Base-by-base conservation (phyloP, 768 basidiomycete species). In the Termitomyces sp. region DNA sequence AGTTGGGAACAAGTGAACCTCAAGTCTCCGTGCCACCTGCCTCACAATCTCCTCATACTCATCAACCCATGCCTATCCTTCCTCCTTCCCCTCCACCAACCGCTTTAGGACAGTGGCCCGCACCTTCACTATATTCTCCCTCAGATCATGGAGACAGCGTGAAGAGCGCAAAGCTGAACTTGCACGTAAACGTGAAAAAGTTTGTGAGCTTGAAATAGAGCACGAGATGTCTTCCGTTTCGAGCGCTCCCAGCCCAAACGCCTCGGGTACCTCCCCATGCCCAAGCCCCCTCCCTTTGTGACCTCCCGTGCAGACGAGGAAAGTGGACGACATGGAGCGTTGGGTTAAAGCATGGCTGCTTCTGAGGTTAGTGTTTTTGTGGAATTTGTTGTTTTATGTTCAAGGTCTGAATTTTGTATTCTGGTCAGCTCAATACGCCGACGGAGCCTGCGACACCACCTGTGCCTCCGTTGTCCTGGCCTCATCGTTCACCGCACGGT, bases 241-340 rank as follows among this genome's bases (percentile, higher is more conserved):
- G 9, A 64, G 29, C 60, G 48, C 14, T 62, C 52, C 7, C 59
- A 53, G n/a, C 12, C 61, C 20, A 34, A 46, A 37, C 64, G 61
- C 38, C 40, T 68, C 12, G 51, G 45, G 11, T 68, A 66, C 56
- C 61, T 66, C 12, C 58, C 59, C 7, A 68, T 68, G 67, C 67
- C 67, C 6, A 43, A 62, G 15, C 65, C 65, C 25, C 67, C 67
- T 3, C 51, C 58, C 6, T 45, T 42, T 17, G 14, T 11, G 1
- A 31, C 12, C 11, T 43, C 42, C 4, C 47, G 31, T 17, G 37
- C 34, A 31, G 12, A 32, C 34, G 14, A 60, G 58, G 5, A 52
- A 34, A 17, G 55, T 58, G 48, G 32, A 57, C 3, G 40, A 57
- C 29, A 55, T 65, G 15, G 53, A 65, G 40, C 20, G 12, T 25